phyloP scores from a whole-genome alignment of 176 grass and related monocot genomes.

The Oryza officinalis region DNA sequence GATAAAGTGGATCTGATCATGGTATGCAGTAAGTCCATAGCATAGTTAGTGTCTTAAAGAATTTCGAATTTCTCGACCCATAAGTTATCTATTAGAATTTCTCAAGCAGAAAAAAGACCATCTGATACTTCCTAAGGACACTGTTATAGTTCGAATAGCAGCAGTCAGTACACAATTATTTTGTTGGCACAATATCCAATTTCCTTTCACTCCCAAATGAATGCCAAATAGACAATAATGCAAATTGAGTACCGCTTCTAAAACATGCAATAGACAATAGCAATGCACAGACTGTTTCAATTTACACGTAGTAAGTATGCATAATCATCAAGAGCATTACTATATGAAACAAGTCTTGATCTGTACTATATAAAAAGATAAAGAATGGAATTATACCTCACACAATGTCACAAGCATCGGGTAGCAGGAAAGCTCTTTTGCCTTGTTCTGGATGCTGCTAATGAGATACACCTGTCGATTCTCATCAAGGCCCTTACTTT shows the following conservation, averaged over 20 bases:
- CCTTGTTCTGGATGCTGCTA: constrained; percentile 60
- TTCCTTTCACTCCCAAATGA: not conserved
- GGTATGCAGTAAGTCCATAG: not conserved
- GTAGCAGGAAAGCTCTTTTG: constrained; percentile 68
- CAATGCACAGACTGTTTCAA: not conserved
- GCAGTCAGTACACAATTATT: constrained; percentile 16
- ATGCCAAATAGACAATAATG: not conserved
- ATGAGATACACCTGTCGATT: constrained; percentile 68
- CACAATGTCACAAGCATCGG: constrained; percentile 80
- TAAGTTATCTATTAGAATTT: not conserved
- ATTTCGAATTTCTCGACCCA: not conserved
- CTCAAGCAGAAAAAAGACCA: not conserved
- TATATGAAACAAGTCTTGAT: not conserved
- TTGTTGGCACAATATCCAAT: not conserved
- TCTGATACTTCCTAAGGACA: constrained; percentile 2
- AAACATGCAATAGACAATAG: not conserved
- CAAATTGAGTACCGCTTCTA: not conserved
- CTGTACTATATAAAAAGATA: constrained; percentile 8
- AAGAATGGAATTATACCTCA: constrained; percentile 61
- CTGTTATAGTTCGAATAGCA: not conserved
- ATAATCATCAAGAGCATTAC: constrained; percentile 5
- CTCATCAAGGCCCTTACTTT: constrained; percentile 88
- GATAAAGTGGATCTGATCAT: not conserved
- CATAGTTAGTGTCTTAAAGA: constrained; percentile 4
- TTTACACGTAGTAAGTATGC: not conserved